A percentile compares a stretch with the other conserved stretches of the same genome.
phyloP scores from a whole-genome alignment of 306 rosid genomes.

The Trifolium pratense region DNA sequence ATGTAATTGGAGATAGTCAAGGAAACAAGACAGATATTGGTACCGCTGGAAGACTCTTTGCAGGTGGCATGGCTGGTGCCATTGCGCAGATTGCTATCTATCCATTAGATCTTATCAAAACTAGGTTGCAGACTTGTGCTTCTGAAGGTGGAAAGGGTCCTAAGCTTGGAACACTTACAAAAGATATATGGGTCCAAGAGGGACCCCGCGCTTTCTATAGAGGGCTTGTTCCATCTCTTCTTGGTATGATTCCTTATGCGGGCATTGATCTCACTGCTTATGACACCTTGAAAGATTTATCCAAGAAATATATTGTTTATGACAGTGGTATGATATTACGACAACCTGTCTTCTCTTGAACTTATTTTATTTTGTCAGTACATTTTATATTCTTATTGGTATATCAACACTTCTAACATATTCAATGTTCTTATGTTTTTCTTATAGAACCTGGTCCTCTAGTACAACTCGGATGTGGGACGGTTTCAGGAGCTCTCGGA shows the following conservation, averaged over 20 bases:
- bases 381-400: conserved; percentile 5
- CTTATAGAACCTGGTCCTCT: conserved; percentile 58
- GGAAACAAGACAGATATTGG: conserved; percentile 51
- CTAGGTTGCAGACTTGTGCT: conserved; percentile 60
- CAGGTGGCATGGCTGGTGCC: conserved; percentile 66
- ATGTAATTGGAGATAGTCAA: conserved; percentile 45
- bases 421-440: conserved; percentile 7
- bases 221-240: conserved; percentile 61
- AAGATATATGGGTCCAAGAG: conserved; percentile 61
- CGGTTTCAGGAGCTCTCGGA: conserved; percentile 59
- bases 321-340: conserved; percentile 53
- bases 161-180: conserved; percentile 50
- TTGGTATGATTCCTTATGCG: conserved; percentile 64
- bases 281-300: conserved; percentile 58
- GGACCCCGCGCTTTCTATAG: conserved; percentile 65
- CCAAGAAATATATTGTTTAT: conserved; percentile 52
- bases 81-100: conserved; percentile 58
- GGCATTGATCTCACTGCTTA: conserved; percentile 68
- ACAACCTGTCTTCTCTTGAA: conserved; percentile 29
- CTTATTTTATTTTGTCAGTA: conserved; percentile 6
- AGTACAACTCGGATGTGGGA: conserved; percentile 62
- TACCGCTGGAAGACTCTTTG: conserved; percentile 53
- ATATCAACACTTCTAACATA: not conserved
- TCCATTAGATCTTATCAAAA: conserved; percentile 60
- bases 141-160: conserved; percentile 58